Conservation (phyloP, 2,329 filamentous ascomycete genomes). For the Xylaria sp. region DNA sequence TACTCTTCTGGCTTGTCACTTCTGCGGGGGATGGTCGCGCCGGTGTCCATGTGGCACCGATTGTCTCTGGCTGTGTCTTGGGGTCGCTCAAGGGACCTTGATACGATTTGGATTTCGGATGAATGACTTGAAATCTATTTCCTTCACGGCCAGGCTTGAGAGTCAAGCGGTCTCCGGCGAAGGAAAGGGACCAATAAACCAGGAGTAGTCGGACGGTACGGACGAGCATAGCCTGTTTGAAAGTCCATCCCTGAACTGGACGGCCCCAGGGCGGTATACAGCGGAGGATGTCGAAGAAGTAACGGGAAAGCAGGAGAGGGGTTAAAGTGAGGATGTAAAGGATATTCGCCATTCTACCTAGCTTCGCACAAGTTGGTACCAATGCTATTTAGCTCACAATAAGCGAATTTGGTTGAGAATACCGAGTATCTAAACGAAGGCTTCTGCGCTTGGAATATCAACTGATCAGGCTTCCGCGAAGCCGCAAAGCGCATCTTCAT, state of each 20-base stretch:
- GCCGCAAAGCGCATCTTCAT: background rate
- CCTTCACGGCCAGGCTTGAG: constrained; percentile 32
- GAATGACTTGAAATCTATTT: constrained; percentile 30
- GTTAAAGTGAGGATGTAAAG: constrained; percentile 19
- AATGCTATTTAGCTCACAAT: background rate
- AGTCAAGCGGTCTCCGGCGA: constrained; percentile 14
- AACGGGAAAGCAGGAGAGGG: constrained; percentile 25
- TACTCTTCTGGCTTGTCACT: constrained; percentile 7
- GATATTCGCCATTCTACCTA: constrained; percentile 16
- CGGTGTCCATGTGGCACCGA: constrained; percentile 35
- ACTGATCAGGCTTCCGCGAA: background rate
- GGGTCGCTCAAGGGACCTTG: constrained; percentile 28
- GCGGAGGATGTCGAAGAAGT: constrained; percentile 22
- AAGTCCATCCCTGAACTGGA: constrained; percentile 26
- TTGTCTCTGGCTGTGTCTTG: constrained; percentile 8
- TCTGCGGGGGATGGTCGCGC: constrained; percentile 11
- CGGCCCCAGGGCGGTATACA: constrained; percentile 19
- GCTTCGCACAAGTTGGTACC: background rate
- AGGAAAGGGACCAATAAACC: constrained; percentile 15
- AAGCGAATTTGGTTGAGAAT: background rate
- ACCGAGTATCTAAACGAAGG: background rate
- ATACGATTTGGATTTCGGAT: constrained; percentile 22
- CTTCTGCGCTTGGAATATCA: background rate
- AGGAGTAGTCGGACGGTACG: constrained; percentile 31
- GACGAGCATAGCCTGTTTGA: constrained; percentile 28